These are phyloP conservation scores for Helicocarpus griseus DNA, from an alignment of 2,329 filamentous ascomycete species.

Conservation along the genomic window DNA sequence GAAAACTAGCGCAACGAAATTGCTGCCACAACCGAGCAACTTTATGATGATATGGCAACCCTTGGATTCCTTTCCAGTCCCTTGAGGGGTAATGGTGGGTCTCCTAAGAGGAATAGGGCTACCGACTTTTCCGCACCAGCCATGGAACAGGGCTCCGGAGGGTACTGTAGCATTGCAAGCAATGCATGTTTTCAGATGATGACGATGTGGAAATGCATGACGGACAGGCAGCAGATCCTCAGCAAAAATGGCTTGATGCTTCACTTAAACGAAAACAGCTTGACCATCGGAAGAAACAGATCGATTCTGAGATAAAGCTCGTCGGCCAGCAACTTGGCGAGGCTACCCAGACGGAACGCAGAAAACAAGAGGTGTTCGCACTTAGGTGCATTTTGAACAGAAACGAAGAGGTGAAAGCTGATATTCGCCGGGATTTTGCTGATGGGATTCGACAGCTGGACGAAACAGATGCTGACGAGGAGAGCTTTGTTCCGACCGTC, in stretches of 20 bases:
- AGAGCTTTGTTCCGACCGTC: slow-evolving; percentile 45
- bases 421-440: slow-evolving; percentile 51
- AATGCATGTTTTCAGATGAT: too few species aligned
- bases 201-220: background rate
- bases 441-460: slow-evolving; percentile 52
- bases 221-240: background rate
- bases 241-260: background rate
- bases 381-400: slow-evolving; percentile 42
- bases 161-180: too few species aligned
- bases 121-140: background rate
- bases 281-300: slow-evolving; percentile 9
- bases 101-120: background rate
- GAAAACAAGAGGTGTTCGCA: slow-evolving; percentile 22
- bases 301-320: slow-evolving; percentile 19
- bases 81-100: background rate
- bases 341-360: slow-evolving; percentile 12
- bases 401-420: slow-evolving; percentile 46
- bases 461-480: slow-evolving; percentile 32
- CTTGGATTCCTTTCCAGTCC: slow-evolving; percentile 11
- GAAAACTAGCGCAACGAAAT: slow-evolving; percentile 41
- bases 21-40: slow-evolving; percentile 19
- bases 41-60: slow-evolving; percentile 36
- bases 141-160: too few species aligned
- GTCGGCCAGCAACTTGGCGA: slow-evolving; percentile 24
- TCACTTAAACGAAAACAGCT: background rate